Percentiles rank a stretch among this genome's conserved stretches.
These are phyloP conservation scores for Lodderomyces theae DNA, from an alignment of 1,139 yeast genomes.

Conservation along the genomic window DNA sequence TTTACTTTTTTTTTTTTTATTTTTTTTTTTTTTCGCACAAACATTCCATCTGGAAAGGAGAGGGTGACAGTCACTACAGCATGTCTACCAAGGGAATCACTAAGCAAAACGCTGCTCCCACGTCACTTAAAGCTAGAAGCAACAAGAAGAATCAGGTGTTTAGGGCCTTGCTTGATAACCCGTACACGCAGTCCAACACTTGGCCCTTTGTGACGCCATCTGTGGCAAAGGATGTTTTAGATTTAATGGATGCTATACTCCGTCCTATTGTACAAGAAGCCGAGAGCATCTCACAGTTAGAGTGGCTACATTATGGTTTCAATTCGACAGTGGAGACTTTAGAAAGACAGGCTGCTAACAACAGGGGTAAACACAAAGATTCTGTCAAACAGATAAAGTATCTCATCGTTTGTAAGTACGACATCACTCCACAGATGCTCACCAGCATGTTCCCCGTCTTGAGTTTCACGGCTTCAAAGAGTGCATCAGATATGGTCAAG, in stretches of 20 bases:
- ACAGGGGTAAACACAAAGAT: constrained; percentile 13
- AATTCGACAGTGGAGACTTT: constrained; percentile 50
- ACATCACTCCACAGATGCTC: constrained; percentile 47
- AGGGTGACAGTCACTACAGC: not conserved
- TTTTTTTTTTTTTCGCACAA: too few relatives aligned
- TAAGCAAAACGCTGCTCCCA: constrained; percentile 48
- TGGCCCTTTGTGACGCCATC: constrained; percentile 53
- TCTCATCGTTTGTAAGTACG: constrained; percentile 55
- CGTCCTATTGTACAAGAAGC: constrained; percentile 22
- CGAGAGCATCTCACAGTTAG: constrained; percentile 3
- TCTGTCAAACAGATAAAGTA: constrained; percentile 25
- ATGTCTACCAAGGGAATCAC: constrained; percentile 22
- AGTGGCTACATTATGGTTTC: constrained; percentile 46
- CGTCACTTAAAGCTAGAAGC: constrained; percentile 42
- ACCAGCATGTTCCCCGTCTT: constrained; percentile 54
- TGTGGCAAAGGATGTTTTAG: constrained; percentile 36
- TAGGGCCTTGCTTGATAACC: constrained; percentile 61
- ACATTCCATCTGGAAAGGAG: too few relatives aligned
- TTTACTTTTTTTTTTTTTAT: not conserved
- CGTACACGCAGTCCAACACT: constrained; percentile 46
- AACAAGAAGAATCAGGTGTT: constrained; percentile 50
- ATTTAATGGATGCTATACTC: constrained; percentile 37
- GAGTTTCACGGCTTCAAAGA: constrained; percentile 42
- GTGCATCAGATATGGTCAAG: constrained; percentile 34
- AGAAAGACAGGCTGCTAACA: constrained; percentile 44